A percentile compares a stretch with the other conserved stretches of the same genome.
These are phyloP conservation scores for Edaphochlamys debaryana DNA, from an alignment of 139 green algal genomes.

Conservation along the genomic window DNA sequence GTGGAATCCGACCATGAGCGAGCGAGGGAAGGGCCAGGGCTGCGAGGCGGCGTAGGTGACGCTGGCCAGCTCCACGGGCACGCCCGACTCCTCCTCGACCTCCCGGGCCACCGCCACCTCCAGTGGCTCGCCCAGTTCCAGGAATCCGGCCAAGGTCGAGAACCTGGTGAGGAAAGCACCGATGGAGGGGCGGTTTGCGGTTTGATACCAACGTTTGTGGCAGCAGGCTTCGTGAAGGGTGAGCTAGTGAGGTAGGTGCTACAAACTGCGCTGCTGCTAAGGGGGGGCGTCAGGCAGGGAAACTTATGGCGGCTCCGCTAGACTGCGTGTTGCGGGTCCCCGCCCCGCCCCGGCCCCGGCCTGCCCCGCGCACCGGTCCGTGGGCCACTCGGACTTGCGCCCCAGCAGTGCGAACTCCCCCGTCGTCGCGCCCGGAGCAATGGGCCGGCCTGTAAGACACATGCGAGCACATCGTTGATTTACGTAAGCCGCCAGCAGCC, in stretches of 20 bases:
- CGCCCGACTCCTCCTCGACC: slow-evolving; percentile 54
- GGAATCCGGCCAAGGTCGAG: slow-evolving; percentile 79
- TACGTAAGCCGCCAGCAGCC: too few species aligned
- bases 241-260: too few species aligned
- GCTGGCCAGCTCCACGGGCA: slow-evolving; percentile 1
- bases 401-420: slow-evolving; percentile 69
- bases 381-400: slow-evolving; percentile 74
- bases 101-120: slow-evolving; percentile 83
- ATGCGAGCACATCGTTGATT: too few species aligned
- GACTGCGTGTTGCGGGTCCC: too few species aligned
- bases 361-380: slow-evolving; percentile 34
- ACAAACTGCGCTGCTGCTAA: too few species aligned
- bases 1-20: slow-evolving; percentile 87
- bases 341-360: neutral
- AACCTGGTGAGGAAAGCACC: slow-evolving; percentile 64
- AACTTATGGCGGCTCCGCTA: too few species aligned
- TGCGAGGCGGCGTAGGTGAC: slow-evolving; percentile 77
- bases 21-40: slow-evolving; percentile 90
- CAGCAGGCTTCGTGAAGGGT: too few species aligned
- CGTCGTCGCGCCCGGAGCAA: too few species aligned
- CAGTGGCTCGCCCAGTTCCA: slow-evolving; percentile 84
- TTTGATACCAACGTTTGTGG: too few species aligned
- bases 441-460: too few species aligned
- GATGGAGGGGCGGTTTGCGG: too few species aligned
- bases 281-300: too few species aligned